Conservation (phyloP, 1,284 basidiomycete genomes). For the Amylostereum chailletii region DNA sequence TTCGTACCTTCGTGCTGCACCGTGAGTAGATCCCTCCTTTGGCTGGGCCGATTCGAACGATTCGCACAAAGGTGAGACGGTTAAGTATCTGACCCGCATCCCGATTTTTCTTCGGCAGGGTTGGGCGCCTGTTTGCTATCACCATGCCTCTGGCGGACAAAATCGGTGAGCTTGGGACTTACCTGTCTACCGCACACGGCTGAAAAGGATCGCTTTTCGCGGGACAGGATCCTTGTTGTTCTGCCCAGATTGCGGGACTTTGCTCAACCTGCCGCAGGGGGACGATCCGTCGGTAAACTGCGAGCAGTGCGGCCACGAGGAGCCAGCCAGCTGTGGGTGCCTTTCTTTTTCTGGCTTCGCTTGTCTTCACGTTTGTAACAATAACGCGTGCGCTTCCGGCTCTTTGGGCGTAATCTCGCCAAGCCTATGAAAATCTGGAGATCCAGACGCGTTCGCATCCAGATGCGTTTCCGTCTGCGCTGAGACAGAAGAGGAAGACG, state of each 20-base stretch:
- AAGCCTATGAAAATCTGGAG: conserved; percentile 90
- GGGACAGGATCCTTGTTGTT: conserved; percentile 80
- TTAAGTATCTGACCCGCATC: too few species aligned
- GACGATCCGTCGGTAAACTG: conserved; percentile 74
- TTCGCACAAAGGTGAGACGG: too few species aligned
- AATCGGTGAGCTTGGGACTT: conserved; percentile 19
- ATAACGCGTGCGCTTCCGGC: not conserved
- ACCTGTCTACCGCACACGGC: not conserved
- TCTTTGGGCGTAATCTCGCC: not conserved
- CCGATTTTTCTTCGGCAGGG: not conserved
- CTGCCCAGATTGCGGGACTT: conserved; percentile 86
- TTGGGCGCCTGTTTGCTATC: not conserved
- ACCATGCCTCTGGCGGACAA: conserved; percentile 20
- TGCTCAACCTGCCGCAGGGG: conserved; percentile 80
- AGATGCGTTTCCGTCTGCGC: conserved; percentile 87
- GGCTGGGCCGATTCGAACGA: too few species aligned
- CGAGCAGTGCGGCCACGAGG: conserved; percentile 81
- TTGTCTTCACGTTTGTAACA: conserved; percentile 2
- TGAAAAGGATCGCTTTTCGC: not conserved
- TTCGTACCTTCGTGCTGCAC: too few species aligned
- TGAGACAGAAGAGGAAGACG: conserved; percentile 87
- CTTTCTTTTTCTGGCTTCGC: not conserved
- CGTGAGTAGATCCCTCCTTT: too few species aligned
- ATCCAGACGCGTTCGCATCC: conserved; percentile 89
- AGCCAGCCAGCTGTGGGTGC: conserved; percentile 78